A percentile compares a stretch with the other conserved stretches of the same genome.
Evolutionary conservation across 1,284 basidiomycete species (phyloP).

Genomic region (Rhodotorula sp.): DNA sequence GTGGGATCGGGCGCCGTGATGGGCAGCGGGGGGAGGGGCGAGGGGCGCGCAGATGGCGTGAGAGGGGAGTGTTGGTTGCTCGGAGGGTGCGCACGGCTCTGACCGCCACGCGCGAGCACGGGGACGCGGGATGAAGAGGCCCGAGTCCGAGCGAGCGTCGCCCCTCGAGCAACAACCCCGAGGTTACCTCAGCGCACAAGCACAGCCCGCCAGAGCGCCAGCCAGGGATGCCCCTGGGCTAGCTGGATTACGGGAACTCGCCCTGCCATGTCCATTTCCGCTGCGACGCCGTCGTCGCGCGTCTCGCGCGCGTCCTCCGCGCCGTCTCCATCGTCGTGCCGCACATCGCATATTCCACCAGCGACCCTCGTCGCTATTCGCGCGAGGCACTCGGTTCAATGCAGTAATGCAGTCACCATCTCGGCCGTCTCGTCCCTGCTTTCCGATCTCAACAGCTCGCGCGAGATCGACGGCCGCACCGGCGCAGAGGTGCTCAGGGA

Average conservation of each 20-base stretch:
- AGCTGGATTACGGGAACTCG: no score
- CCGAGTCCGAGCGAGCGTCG: background rate
- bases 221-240: no score
- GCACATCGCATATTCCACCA: background rate
- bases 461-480: background rate
- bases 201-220: background rate
- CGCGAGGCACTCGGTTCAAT: constrained; percentile 12
- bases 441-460: constrained; percentile 17
- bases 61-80: no score
- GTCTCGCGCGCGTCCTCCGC: no score
- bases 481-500: background rate
- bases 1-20: background rate
- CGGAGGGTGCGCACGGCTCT: no score
- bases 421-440: constrained; percentile 12
- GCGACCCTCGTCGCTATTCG: constrained; percentile 19
- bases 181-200: background rate
- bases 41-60: no score
- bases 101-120: no score
- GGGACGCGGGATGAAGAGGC: no score
- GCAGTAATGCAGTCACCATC: constrained; percentile 18
- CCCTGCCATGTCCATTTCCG: no score
- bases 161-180: background rate
- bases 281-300: no score
- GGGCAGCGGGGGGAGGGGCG: background rate
- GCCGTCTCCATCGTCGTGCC: no score